Percentiles rank a stretch among this genome's conserved stretches.
Conservation (phyloP, 495 filamentous ascomycete genomes). For the Corynascus novoguineensis region DNA sequence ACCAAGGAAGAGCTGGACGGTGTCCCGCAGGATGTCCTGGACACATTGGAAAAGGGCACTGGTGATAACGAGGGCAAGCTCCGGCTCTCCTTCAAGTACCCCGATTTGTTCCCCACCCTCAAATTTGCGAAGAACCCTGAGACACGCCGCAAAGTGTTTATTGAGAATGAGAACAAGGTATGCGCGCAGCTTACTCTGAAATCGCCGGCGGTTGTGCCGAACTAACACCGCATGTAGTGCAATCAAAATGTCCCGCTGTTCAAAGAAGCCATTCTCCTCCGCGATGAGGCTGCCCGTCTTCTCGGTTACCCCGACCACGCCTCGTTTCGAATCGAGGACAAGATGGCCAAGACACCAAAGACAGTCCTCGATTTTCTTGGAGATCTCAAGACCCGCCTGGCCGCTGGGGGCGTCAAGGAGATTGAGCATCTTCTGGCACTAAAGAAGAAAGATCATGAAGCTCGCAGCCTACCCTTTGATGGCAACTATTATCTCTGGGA, state of each 20-base stretch:
- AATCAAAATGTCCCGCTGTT: constrained; percentile 84
- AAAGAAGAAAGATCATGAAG: constrained; percentile 70
- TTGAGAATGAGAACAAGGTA: constrained; percentile 56
- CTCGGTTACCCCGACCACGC: constrained; percentile 92
- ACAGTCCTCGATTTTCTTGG: constrained; percentile 79
- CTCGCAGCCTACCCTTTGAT: constrained; percentile 53
- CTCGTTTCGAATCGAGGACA: constrained; percentile 84
- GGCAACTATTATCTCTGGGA: constrained; percentile 92
- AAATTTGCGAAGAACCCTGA: constrained; percentile 54
- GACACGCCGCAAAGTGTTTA: constrained; percentile 49
- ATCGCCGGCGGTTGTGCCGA: background rate
- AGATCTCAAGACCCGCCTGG: constrained; percentile 69
- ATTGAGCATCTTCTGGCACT: constrained; percentile 63
- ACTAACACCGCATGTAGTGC: constrained; percentile 40
- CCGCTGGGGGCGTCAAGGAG: constrained; percentile 73
- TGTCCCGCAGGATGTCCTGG: constrained; percentile 51
- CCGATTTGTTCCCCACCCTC: constrained; percentile 55
- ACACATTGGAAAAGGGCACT: constrained; percentile 62
- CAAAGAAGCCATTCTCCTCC: constrained; percentile 76
- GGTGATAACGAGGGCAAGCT: constrained; percentile 60
- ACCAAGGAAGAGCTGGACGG: constrained; percentile 53
- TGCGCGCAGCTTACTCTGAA: background rate
- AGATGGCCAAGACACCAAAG: constrained; percentile 93
- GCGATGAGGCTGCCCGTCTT: constrained; percentile 88
- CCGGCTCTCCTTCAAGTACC: constrained; percentile 57